A percentile compares a stretch with the other conserved stretches of the same genome.
These are phyloP conservation scores for Boletus edulis DNA, from an alignment of 768 basidiomycete species.

Conservation along the genomic window DNA sequence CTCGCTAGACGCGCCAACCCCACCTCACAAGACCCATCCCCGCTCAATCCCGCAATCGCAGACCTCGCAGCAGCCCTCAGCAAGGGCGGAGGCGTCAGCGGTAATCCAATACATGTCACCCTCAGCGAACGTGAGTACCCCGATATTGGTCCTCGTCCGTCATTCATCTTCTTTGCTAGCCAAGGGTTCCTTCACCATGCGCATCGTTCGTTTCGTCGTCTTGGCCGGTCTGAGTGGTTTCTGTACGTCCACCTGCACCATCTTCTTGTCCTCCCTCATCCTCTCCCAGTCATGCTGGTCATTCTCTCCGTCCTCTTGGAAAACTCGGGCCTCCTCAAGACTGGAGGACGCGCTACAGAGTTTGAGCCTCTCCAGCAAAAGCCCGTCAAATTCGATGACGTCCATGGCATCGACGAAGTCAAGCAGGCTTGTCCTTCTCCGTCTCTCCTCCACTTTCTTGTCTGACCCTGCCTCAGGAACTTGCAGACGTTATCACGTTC, in stretches of 20 bases:
- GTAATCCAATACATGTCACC: constrained; percentile 74
- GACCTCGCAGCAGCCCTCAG: constrained; percentile 43
- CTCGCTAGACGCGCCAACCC: constrained; percentile 29
- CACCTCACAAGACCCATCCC: constrained; percentile 5
- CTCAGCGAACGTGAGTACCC: constrained; percentile 71
- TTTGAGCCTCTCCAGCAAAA: constrained; percentile 83
- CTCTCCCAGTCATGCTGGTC: constrained; percentile 67
- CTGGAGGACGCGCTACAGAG: constrained; percentile 74
- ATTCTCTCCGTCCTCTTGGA: constrained; percentile 88
- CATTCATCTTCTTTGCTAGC: constrained; percentile 38
- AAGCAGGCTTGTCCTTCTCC: constrained; percentile 65
- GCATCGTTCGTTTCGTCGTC: constrained; percentile 61
- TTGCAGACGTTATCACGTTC: constrained; percentile 94
- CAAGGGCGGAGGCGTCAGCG: constrained; percentile 41
- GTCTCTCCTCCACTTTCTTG: background rate
- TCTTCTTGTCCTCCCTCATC: constrained; percentile 4
- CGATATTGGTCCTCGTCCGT: background rate
- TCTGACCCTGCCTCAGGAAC: constrained; percentile 52
- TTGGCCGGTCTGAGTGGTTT: constrained; percentile 57
- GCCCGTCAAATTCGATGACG: constrained; percentile 88
- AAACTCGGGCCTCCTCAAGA: constrained; percentile 90
- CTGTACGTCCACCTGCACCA: constrained; percentile 44
- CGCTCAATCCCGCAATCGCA: constrained; percentile 36
- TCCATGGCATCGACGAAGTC: constrained; percentile 97
- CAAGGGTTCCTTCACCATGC: constrained; percentile 64